A percentile compares a stretch with the other conserved stretches of the same genome.
Conservation (phyloP, 2,329 filamentous ascomycete genomes). For the Tolypocladium pustulatum region DNA sequence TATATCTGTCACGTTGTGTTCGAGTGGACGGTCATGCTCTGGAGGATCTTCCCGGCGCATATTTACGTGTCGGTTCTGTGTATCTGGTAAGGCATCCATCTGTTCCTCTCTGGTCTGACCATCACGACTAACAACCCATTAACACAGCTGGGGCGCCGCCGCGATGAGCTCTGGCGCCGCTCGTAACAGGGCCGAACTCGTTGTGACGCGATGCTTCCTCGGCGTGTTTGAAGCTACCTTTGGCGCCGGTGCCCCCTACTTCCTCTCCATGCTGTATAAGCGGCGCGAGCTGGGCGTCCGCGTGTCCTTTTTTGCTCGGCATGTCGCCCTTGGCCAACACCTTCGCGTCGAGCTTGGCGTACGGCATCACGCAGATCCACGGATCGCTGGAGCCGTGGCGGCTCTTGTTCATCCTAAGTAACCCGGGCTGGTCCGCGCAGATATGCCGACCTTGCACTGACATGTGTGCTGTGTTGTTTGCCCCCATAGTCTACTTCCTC, state of each 20-base stretch:
- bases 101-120: slow-evolving; percentile 12
- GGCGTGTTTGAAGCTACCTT: slow-evolving; percentile 16
- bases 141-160: slow-evolving; percentile 6
- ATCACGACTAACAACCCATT: too few species aligned
- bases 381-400: slow-evolving; percentile 16
- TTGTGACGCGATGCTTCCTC: slow-evolving; percentile 13
- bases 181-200: slow-evolving; percentile 9
- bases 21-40: slow-evolving; percentile 12
- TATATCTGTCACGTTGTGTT: slow-evolving; percentile 15
- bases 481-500: slow-evolving; percentile 16
- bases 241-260: slow-evolving; percentile 17
- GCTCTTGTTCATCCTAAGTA: slow-evolving; percentile 18
- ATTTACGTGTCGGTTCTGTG: slow-evolving; percentile 10
- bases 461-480: slow-evolving; percentile 10
- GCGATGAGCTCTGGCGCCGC: slow-evolving; percentile 10
- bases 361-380: slow-evolving; percentile 19
- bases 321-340: slow-evolving; percentile 20
- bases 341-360: slow-evolving; percentile 21
- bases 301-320: slow-evolving; percentile 14
- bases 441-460: not conserved
- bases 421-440: accelerated
- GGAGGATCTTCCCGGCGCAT: slow-evolving; percentile 13
- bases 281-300: slow-evolving; percentile 19
- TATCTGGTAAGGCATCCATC: slow-evolving; percentile 7
- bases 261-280: slow-evolving; percentile 22